Base-by-base conservation (phyloP, 2,329 filamentous ascomycete species). In the Pseudodiploospora longispora region DNA sequence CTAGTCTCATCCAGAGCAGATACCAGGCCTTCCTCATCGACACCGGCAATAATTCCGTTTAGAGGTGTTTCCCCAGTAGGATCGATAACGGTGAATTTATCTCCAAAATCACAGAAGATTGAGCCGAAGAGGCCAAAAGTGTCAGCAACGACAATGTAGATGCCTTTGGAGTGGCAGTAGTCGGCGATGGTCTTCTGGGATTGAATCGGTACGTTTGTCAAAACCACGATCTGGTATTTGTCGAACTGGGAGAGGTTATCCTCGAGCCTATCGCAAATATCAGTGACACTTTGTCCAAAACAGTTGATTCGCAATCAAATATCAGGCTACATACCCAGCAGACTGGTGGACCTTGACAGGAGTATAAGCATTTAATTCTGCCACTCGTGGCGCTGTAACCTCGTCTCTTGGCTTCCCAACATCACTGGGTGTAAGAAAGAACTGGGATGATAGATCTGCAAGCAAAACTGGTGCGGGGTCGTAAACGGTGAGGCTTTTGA, bases 101-200 rank as follows among this genome's bases (percentile, higher is more conserved):
- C 82, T 54, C 93, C 93, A 61, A 98, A 98, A 60, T 98, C 93
- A 58, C 90, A 96, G 70, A 98, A 98, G 54, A 98, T 85, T 52
- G 84, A 87, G 41, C 93, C 93, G 60, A 98, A 98, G 30, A 98
- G 76, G 52, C 93, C 93, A 58, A 87, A 96, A 0, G 87, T 95
- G 59, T 96, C 90, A 6, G 87, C 81, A 44, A 88, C 79, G 40
- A 95, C 82, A 34, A 98, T 70, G 62, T 87, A 96, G 55, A 98
- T 96, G 50, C 87, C 85, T 65, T 97, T 95, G 50, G 84, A 72
- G 66, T 97, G 93, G 66, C 91, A 95, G 70, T 91, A 97, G 56
- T 97, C 89, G 53, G 87, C 86, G 52, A 98, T 87, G 36, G 74
- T 71, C 44, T 90, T 74, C 69, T 98, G 93, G 48, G 87, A 79